Evolutionary conservation across 257 asterid species (phyloP).

Genomic region (Anisodus tanguticus): DNA sequence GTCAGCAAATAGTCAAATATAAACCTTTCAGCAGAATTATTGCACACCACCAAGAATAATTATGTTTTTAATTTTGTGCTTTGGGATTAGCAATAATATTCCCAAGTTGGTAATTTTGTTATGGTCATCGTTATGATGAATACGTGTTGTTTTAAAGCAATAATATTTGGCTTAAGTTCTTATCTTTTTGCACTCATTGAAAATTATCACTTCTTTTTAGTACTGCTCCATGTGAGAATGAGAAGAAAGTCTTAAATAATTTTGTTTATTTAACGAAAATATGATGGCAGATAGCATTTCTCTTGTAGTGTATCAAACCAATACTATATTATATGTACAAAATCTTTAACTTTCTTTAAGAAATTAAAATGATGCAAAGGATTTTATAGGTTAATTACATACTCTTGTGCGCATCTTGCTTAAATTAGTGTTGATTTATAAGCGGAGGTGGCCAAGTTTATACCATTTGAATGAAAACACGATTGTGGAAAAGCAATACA

Average conservation of each 20-base stretch:
- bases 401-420: background rate
- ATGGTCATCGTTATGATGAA: conserved; percentile 17
- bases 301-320: background rate
- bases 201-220: background rate
- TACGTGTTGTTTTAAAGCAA: background rate
- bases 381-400: no score
- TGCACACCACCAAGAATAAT: conserved; percentile 21
- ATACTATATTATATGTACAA: background rate
- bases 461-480: background rate
- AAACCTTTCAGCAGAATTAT: conserved; percentile 19
- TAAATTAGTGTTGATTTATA: background rate
- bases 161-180: background rate
- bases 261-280: background rate
- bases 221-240: background rate
- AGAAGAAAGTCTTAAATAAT: background rate
- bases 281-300: background rate
- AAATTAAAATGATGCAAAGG: no score
- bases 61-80: background rate
- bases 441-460: background rate
- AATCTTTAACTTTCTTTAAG: background rate
- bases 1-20: conserved; percentile 25
- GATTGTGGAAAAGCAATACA: no score
- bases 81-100: conserved; percentile 19
- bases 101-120: conserved; percentile 7
- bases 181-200: background rate